Conservation (phyloP, 2,329 filamentous ascomycete genomes). For the Monosporascus sp. region DNA sequence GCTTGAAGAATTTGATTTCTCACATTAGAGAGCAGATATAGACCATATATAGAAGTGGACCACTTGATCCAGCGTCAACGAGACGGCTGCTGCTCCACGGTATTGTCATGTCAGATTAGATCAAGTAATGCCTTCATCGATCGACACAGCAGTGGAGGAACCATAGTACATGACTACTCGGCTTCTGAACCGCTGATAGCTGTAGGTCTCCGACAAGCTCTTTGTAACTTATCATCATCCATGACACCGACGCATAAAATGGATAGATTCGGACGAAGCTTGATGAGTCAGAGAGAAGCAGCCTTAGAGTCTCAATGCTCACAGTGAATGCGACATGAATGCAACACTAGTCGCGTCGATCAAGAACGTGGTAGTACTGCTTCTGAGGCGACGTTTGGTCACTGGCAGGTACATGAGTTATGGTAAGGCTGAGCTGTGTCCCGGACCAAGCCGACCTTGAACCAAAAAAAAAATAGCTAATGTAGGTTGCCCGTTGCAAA, state of each 20-base stretch:
- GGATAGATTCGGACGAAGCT: not conserved
- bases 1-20: conserved; percentile 38
- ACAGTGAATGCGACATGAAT: not conserved
- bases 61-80: not conserved
- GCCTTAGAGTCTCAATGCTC: too few relatives aligned
- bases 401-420: not conserved
- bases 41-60: conserved; percentile 7
- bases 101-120: conserved; percentile 54
- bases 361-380: not conserved
- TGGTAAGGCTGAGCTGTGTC: not conserved
- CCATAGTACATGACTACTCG: conserved; percentile 41
- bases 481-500: too few relatives aligned
- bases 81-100: not conserved
- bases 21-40: conserved; percentile 31
- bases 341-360: not conserved
- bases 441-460: too few relatives aligned
- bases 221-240: conserved; percentile 28
- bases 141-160: conserved; percentile 34
- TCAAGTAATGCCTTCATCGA: conserved; percentile 53
- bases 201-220: conserved; percentile 33
- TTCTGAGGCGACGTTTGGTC: not conserved
- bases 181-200: conserved; percentile 37
- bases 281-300: too few relatives aligned
- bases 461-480: too few relatives aligned
- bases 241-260: conserved; percentile 12